phyloP scores from a whole-genome alignment of 2,329 filamentous ascomycete species.

The Pseudomassariella vexata region DNA sequence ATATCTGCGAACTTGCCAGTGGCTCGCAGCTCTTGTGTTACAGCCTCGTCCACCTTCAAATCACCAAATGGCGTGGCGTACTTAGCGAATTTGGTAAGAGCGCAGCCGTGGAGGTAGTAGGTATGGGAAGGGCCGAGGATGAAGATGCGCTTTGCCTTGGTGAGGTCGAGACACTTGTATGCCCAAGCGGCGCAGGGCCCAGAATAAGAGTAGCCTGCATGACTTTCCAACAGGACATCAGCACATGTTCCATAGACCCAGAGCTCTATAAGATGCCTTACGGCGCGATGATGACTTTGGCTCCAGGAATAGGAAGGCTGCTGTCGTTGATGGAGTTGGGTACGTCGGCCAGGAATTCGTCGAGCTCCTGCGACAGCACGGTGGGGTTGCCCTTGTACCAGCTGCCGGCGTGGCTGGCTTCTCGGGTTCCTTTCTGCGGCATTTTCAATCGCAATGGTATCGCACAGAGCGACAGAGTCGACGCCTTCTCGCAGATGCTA shows the following conservation, averaged over 20 bases:
- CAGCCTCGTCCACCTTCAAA: slow-evolving; percentile 56
- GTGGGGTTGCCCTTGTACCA: slow-evolving; percentile 70
- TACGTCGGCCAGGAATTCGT: slow-evolving; percentile 68
- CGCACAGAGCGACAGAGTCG: too few species aligned
- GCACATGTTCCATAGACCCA: not conserved
- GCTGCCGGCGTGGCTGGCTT: slow-evolving; percentile 72
- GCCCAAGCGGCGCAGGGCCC: slow-evolving; percentile 91
- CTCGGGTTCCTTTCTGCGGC: slow-evolving; percentile 28
- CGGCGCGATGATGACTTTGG: slow-evolving; percentile 88
- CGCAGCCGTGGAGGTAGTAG: slow-evolving; percentile 70
- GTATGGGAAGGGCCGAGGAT: slow-evolving; percentile 91
- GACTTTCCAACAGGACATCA: slow-evolving; percentile 45
- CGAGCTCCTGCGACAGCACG: slow-evolving; percentile 63
- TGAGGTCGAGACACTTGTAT: slow-evolving; percentile 82
- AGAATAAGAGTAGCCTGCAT: slow-evolving; percentile 91
- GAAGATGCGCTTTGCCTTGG: slow-evolving; percentile 79
- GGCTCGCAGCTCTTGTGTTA: slow-evolving; percentile 41
- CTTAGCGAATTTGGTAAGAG: slow-evolving; percentile 64
- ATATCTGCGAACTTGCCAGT: slow-evolving; percentile 61
- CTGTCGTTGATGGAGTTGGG: slow-evolving; percentile 56
- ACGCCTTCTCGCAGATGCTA: too few species aligned
- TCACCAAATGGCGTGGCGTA: slow-evolving; percentile 73
- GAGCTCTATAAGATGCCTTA: slow-evolving; percentile 39
- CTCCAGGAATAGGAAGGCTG: slow-evolving; percentile 63
- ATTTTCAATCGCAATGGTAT: slow-evolving; percentile 14